A percentile compares a stretch with the other conserved stretches of the same genome.
Evolutionary conservation across 2,329 filamentous ascomycete genomes (phyloP).

Genomic region (Trichoderma sp.): DNA sequence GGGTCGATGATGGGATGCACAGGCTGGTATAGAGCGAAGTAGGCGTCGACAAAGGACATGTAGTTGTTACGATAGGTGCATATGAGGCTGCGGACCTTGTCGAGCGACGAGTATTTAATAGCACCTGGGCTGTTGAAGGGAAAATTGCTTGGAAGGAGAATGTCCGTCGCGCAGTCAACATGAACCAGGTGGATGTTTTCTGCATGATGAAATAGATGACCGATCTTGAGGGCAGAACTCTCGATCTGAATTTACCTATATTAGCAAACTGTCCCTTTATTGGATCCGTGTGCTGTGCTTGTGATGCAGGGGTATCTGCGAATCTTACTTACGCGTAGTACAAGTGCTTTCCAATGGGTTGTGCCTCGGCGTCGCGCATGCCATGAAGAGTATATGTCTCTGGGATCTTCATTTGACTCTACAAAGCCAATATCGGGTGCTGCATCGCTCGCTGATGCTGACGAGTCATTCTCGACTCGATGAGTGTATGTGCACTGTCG

Average conservation of each 20-base stretch:
- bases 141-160: conserved; percentile 2
- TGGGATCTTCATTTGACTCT: not conserved
- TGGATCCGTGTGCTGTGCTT: not conserved
- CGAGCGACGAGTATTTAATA: not conserved
- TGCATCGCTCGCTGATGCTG: not conserved
- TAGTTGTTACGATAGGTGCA: not conserved
- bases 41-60: not conserved
- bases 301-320: not conserved
- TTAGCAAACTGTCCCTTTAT: not conserved
- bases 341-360: conserved; percentile 5
- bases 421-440: not conserved
- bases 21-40: not conserved
- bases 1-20: conserved; percentile 4
- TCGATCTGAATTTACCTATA: not conserved
- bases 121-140: not conserved
- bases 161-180: not conserved
- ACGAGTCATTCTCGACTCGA: not conserved
- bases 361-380: not conserved
- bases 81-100: not conserved
- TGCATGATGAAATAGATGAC: not conserved
- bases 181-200: not conserved
- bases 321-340: not conserved
- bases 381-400: not conserved
- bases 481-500: conserved; percentile 1
- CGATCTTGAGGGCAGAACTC: not conserved